Evolutionary conservation across 345 rosid genomes (phyloP), one percentile per base, ranked within the genome.

Genomic region (Punica granatum): DNA sequence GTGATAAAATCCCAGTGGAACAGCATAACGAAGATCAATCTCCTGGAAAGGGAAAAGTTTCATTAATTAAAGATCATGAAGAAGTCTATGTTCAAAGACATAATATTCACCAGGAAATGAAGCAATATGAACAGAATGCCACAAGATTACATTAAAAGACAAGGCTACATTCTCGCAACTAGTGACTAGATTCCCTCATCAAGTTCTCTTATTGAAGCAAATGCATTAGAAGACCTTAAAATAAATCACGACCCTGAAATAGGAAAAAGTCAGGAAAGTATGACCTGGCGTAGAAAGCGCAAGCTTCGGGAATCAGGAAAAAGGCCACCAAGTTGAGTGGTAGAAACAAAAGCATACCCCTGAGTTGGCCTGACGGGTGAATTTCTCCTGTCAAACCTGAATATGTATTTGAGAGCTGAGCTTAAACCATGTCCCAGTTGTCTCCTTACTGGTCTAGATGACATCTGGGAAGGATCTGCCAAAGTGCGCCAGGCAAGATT

Each of bases 361-460:
- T n/a, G 70, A 21, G 91, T 85, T 70, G 99, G 99, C 79, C 99
- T 85, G 74, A 85, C 35, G 64, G 70, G 65, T 28, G 97, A 91
- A 79, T 88, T 82, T 83, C 99, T 83, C 81, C 62, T 63, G 78
- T 94, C 99, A 76, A 79, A 64, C 77, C 79, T 89, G 74, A 86
- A 84, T 16, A 86, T 84, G 67, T 91, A 89, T 75, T 88, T 94
- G 74, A 94, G 74, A 14, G 90, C 83, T 21, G 98, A 89, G 73
- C 92, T 83, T 67, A 91, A 66, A 78, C 76, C 81, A 69, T 89
- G 97, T 73, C 98, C 96, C 77, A 94, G 90, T 69, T 91, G 99
- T 78, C 88, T 89, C 90, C 92, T 85, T 32, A 89, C 67, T 25
- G 96, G 69, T 30, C 69, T 56, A 18, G 96, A 85, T n/a, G 92